Evolutionary conservation across 148 eudicot species (phyloP), one percentile per base, ranked within the genome.

Genomic region (Vaccinium darrowii): DNA sequence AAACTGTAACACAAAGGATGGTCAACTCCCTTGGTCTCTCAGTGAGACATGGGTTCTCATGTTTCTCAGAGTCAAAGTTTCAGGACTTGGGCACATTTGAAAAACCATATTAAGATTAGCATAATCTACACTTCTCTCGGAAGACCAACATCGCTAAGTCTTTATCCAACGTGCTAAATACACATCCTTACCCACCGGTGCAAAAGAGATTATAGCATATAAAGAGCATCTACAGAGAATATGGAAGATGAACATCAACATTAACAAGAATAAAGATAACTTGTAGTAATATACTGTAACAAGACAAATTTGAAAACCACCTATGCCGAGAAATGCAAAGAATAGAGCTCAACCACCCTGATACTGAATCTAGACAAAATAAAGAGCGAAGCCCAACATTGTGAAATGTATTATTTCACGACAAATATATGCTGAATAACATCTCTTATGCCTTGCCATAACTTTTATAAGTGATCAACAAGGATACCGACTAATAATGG

Each of bases 341-440:
- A 71, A 71, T 30, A 71, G 78, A 43, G 51, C 51, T 74, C 39
- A 43, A 74, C 43, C 78, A 74, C 78, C 78, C 10, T 39, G 49
- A 11, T 8, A 11, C 39, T 27, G 47, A 14, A 73, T 73, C 10
- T 33, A 14, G 14, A 33, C 21, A 39, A 39, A 33, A 39, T 13
- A 36, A 39, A 33, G n/a, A 73, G n/a, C n/a, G 39, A 36, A 15
- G 51, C n/a, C 51, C 43, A 75, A 75, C 10, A 47, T 2, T 47
- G 51, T 23, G 6, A 8, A 43, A 3, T 6, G 23, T 4, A 74
- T 33, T 30, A 18, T 75, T 47, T 39, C 53, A 36, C 19, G 53
- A 43, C 52, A 52, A 39, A 75, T 19, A 47, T 18, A 74, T 39
- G 51, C 18, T 7, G 50, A 75, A 75, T 19, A 75, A 75, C 7